These are phyloP conservation scores for Eucalyptus cloeziana DNA, from an alignment of 345 rosid species.

Conservation along the genomic window DNA sequence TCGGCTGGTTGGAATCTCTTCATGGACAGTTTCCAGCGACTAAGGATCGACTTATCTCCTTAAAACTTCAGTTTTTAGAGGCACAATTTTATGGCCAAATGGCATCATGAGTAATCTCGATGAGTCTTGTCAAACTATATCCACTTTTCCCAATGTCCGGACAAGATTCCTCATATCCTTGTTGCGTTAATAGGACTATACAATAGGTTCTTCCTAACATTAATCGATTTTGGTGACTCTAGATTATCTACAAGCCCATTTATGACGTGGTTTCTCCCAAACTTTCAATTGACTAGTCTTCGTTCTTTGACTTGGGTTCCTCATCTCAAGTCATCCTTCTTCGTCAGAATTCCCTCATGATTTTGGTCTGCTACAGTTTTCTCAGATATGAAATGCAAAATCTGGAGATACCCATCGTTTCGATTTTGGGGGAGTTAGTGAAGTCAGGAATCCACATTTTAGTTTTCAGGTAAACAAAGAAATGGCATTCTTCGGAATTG, in stretches of 20 bases:
- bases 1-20: constrained; percentile 14
- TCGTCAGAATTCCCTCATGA: too few species aligned
- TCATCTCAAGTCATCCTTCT: neutral
- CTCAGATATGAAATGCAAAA: neutral
- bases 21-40: constrained; percentile 6
- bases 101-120: neutral
- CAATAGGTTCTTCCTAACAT: neutral
- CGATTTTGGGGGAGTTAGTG: neutral
- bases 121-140: neutral
- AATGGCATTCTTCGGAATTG: neutral
- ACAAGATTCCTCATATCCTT: neutral
- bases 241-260: neutral
- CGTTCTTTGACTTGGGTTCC: neutral
- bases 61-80: neutral
- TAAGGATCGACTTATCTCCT: neutral
- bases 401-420: neutral
- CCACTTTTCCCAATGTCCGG: neutral
- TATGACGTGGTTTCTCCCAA: neutral
- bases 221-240: neutral
- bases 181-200: neutral
- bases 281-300: neutral
- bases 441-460: neutral
- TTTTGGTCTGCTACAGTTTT: neutral
- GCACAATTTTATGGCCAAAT: neutral
- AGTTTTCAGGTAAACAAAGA: neutral